Evolutionary conservation across 129 eudicot species (phyloP), one percentile per base, ranked within the genome.

Genomic region (Flaveria linearis): DNA sequence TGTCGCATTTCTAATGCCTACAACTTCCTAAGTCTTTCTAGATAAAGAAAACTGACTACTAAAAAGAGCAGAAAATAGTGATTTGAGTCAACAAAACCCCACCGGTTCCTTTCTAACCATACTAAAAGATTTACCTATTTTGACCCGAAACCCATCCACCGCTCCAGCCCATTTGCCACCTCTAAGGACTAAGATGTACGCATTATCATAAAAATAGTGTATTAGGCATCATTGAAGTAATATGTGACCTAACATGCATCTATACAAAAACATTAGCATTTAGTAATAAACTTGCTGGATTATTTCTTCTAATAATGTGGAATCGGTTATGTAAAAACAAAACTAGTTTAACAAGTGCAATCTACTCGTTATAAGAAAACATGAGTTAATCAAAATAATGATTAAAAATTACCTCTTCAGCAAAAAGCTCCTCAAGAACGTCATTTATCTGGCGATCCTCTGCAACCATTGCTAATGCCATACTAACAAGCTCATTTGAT

Each of bases 381-480:
- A 52, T 51, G 45, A 15, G 14, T 56, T 11, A 16, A 68, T 52
- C 15, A 22, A 68, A 52, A 9, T 3, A 10, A 13, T 22, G 4
- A 10, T 56, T 4, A 33, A 52, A 68, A 22, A 36, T 53, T 85
- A 91, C 97, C 97, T 91, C 95, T 87, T 91, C 95, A 4, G 97
- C 97, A 71, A 91, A 91, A 63, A 88, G 88, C 78, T 91, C 97
- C 72, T 91, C 97, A 79, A 91, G 76, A 43, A 91, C 97, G 80
- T 88, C 87, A 61, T 91, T 88, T 74, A 91, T 91, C 80, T 91
- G 97, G 74, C 97, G 92, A 76, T 88, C 97, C 72, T 91, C 97
- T 6, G 97, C 92, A 71, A 91, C 97, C 97, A 91, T 91, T 58
- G 97, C 97, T 43, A 91, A 81, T 14, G 97, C 97, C 97, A 91